Conservation (phyloP, 163 green algal genomes). For the Chlamydomonas reinhardtii region DNA sequence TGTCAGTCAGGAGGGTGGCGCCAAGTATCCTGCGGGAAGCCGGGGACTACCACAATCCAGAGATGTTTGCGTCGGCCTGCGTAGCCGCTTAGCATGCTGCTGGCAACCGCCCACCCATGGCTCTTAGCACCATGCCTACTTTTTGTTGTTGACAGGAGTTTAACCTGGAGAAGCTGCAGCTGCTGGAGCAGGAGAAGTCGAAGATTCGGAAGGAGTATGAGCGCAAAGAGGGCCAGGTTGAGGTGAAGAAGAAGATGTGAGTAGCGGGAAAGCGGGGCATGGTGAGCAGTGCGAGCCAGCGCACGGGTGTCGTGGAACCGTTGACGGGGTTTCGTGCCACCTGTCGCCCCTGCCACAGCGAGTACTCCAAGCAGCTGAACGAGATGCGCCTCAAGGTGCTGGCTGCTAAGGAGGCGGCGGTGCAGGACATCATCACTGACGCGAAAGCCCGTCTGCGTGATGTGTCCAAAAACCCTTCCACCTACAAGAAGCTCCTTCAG, state of each 20-base stretch:
- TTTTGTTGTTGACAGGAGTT: conserved; percentile 87
- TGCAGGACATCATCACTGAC: conserved; percentile 80
- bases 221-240: conserved; percentile 91
- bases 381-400: conserved; percentile 94
- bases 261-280: neutral
- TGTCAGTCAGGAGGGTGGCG: too few species aligned
- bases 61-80: neutral
- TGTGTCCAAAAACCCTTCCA: conserved; percentile 74
- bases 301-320: too few species aligned
- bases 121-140: too few species aligned
- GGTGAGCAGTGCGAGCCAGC: neutral
- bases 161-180: conserved; percentile 97
- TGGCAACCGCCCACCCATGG: too few species aligned
- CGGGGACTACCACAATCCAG: neutral
- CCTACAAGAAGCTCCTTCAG: conserved; percentile 89
- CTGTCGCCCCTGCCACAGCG: conserved; percentile 67
- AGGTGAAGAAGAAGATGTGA: conserved; percentile 99
- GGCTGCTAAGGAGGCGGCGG: conserved; percentile 85
- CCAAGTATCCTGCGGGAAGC: too few species aligned
- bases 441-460: conserved; percentile 74
- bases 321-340: too few species aligned
- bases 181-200: conserved; percentile 97
- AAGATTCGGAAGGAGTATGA: conserved; percentile 97
- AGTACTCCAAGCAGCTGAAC: conserved; percentile 98
- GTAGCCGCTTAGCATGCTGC: too few species aligned